These are phyloP conservation scores for Aspergillus viridinutans DNA, from an alignment of 2,329 filamentous ascomycete genomes.

Conservation along the genomic window DNA sequence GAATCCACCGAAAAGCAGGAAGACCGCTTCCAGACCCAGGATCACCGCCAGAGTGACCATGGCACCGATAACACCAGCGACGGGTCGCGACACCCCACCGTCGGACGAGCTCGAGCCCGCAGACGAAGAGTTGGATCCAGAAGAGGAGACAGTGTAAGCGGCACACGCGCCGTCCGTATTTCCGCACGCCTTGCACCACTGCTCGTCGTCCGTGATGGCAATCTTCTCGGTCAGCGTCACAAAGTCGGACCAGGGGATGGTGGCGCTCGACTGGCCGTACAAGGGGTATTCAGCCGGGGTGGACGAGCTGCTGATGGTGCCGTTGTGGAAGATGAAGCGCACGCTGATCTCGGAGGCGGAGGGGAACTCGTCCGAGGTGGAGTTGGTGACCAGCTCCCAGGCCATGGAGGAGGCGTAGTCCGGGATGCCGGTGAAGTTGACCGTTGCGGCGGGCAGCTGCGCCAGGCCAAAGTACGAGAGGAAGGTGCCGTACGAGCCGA, in stretches of 20 bases:
- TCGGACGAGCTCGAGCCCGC: conserved; percentile 13
- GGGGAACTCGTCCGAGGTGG: conserved; percentile 39
- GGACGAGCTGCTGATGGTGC: conserved; percentile 46
- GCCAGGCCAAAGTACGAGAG: conserved; percentile 59
- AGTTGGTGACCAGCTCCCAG: conserved; percentile 66
- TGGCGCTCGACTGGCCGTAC: conserved; percentile 53
- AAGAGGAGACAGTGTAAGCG: conserved; percentile 32
- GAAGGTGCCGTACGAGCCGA: conserved; percentile 60
- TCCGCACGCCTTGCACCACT: conserved; percentile 74
- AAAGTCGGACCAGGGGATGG: conserved; percentile 68
- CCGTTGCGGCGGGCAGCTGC: conserved; percentile 46
- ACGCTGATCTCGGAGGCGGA: conserved; percentile 50
- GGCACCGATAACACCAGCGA: conserved; percentile 77
- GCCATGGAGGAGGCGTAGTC: conserved; percentile 79
- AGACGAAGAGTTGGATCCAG: conserved; percentile 25
- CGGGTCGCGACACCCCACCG: conserved; percentile 58
- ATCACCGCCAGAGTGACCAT: conserved; percentile 64
- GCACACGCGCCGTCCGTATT: conserved; percentile 67
- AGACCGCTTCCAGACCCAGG: conserved; percentile 52
- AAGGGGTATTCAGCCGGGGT: conserved; percentile 55
- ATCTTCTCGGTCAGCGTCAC: conserved; percentile 59
- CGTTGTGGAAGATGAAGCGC: conserved; percentile 61
- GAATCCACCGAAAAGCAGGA: conserved; percentile 54
- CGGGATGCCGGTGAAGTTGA: conserved; percentile 70
- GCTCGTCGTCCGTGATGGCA: conserved; percentile 57